Percentiles rank a stretch among this genome's conserved stretches.
phyloP scores from a whole-genome alignment of 805 yeast genomes.

The Priceomyces haplophilus region DNA sequence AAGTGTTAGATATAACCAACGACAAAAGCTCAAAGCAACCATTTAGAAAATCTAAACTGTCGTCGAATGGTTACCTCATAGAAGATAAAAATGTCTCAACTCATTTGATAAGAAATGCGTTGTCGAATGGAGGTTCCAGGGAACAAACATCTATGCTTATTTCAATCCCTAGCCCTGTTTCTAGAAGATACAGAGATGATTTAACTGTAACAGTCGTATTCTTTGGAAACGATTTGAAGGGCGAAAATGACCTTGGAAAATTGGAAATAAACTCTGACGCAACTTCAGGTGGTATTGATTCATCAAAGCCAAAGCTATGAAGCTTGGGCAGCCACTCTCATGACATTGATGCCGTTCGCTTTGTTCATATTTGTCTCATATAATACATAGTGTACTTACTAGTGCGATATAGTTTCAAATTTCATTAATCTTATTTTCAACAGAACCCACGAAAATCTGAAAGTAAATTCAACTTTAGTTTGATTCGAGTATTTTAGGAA shows the following conservation, averaged over 20 bases:
- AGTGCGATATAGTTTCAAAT: not conserved
- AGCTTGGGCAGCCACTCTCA: not conserved
- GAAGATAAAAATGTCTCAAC: slow-evolving; percentile 91
- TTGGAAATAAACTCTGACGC: slow-evolving; percentile 56
- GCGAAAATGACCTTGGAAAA: slow-evolving; percentile 43
- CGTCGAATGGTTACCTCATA: slow-evolving; percentile 45
- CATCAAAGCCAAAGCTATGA: slow-evolving; percentile 48
- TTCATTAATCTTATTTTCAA: not conserved
- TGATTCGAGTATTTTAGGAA: not conserved
- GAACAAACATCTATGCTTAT: slow-evolving; percentile 87
- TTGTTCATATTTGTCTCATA: slow-evolving; percentile 1
- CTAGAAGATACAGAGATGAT: slow-evolving; percentile 92
- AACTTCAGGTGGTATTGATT: slow-evolving; percentile 53
- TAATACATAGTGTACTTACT: not conserved
- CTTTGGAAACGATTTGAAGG: slow-evolving; percentile 62
- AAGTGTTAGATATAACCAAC: slow-evolving; percentile 59
- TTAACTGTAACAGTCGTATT: slow-evolving; percentile 93
- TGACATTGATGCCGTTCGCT: not conserved
- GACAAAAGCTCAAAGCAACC: slow-evolving; percentile 69
- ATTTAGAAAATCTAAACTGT: slow-evolving; percentile 51
- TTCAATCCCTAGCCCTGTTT: slow-evolving; percentile 86
- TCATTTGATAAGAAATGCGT: slow-evolving; percentile 88
- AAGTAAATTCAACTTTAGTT: not conserved
- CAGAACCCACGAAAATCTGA: not conserved
- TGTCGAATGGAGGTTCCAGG: slow-evolving; percentile 78